A percentile compares a stretch with the other conserved stretches of the same genome.
Evolutionary conservation across 805 yeast genomes (phyloP).

Genomic region (Pichia nakasei): DNA sequence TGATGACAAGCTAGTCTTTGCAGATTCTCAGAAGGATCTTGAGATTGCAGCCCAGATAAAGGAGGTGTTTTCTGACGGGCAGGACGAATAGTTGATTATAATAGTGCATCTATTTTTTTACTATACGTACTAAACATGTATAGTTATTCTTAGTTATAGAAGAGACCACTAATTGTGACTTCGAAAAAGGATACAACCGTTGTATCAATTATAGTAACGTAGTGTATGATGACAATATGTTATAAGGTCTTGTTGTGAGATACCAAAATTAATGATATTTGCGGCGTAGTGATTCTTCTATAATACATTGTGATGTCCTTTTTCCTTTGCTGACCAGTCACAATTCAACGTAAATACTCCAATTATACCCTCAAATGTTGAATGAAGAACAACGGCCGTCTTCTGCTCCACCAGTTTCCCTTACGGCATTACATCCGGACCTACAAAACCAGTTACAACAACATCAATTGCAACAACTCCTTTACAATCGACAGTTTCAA

Average conservation of each 20-base stretch:
- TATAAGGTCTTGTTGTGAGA: no score
- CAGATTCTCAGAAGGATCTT: constrained; percentile 41
- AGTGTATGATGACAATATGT: no score
- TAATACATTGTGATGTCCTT: no score
- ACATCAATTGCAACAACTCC: constrained; percentile 33
- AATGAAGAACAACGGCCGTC: background rate
- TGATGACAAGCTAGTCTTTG: constrained; percentile 52
- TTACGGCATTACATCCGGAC: background rate
- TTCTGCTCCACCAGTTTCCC: background rate
- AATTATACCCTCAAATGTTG: background rate
- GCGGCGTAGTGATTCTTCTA: no score
- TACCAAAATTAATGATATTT: no score
- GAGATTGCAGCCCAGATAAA: constrained; percentile 39
- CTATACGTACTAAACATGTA: no score
- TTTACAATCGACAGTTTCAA: constrained; percentile 38
- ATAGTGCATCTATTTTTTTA: background rate
- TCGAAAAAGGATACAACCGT: no score
- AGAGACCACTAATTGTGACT: no score
- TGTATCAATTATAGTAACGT: no score
- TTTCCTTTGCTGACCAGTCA: background rate
- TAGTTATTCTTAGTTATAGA: no score
- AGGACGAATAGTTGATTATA: constrained; percentile 10
- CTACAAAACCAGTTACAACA: background rate
- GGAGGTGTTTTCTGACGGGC: constrained; percentile 33
- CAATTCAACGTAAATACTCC: background rate